Base-by-base conservation (phyloP, 176 grass and related monocot species). In the Carex parvula region DNA sequence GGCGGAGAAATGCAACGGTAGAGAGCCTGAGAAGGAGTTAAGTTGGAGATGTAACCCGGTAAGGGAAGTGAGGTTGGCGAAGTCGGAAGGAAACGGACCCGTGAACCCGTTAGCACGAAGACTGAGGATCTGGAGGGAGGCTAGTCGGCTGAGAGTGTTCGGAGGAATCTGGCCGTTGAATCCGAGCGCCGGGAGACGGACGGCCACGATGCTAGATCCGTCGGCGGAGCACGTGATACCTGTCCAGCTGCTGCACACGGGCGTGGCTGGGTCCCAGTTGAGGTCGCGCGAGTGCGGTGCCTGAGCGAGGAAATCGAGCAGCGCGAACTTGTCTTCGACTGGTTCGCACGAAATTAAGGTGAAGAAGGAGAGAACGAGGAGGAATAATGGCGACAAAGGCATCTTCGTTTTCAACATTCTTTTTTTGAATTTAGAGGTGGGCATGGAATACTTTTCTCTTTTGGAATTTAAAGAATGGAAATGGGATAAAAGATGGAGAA, bases 41-140 rank as follows among this genome's bases (percentile, higher is more conserved):
- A 83, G 78, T 87, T 99, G 93, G 80, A 99, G 90, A 84, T 99
- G 97, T 50, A 99, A 90, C 0, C 90, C 97, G 17, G 85, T 79
- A 90, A 99, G 93, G 4, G 8, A 8, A 0, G 53, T 41, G 12
- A 99, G 93, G 1, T 15, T 81, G 29, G 88, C 87, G 10, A 99
- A 79, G 84, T 99, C 97, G 0, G 76, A 12, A 0, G 97, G 97
- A 70, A 99, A 85, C 0, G 80, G 16, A 12, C 91, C 93, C 0
- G 88, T 84, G 18, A 99, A 87, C 61, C 2, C 48, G 90, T 99
- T 99, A 64, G 93, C 53, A 2, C 97, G 93, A 59, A 99, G 97
- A 81, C 97, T 99, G 83, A 99, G 97, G 62, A 99, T 81, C 81
- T 86, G 90, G 8, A 99, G 88, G 6, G 90, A 90, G 26, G 90